These are phyloP conservation scores for Butyriboletus loyo DNA, from an alignment of 768 basidiomycete species.

Conservation along the genomic window DNA sequence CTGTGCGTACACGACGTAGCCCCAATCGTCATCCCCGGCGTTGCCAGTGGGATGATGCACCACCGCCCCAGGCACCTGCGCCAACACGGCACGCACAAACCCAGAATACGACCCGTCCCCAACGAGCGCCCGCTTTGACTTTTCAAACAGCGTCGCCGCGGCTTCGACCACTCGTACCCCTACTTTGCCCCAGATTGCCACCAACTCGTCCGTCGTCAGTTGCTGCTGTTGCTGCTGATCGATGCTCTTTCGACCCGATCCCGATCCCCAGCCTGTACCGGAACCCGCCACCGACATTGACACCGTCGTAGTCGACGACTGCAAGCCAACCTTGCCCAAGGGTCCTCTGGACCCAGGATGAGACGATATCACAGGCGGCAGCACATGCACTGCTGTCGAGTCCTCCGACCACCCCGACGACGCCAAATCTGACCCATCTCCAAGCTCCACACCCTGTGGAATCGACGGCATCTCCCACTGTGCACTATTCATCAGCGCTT, in stretches of 20 bases:
- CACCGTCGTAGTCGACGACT: slow-evolving; percentile 9
- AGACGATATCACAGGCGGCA: slow-evolving; percentile 18
- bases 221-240: slow-evolving; percentile 31
- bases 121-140: slow-evolving; percentile 72
- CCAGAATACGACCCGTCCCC: slow-evolving; percentile 85
- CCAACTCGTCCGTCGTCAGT: slow-evolving; percentile 62
- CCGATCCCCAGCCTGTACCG: neutral
- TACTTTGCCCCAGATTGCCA: slow-evolving; percentile 65
- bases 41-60: slow-evolving; percentile 33
- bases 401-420: slow-evolving; percentile 67
- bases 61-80: slow-evolving; percentile 63
- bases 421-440: slow-evolving; percentile 40
- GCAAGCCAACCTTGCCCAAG: slow-evolving; percentile 3
- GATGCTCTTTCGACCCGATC: slow-evolving; percentile 4
- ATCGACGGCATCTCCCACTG: slow-evolving; percentile 70
- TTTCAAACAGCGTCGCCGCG: slow-evolving; percentile 64
- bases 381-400: slow-evolving; percentile 35
- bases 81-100: slow-evolving; percentile 66
- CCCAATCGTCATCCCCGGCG: slow-evolving; percentile 43
- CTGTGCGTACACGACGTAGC: slow-evolving; percentile 76
- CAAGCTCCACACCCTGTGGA: slow-evolving; percentile 52
- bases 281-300: slow-evolving; percentile 5
- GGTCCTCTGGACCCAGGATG: slow-evolving; percentile 7
- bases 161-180: slow-evolving; percentile 73
- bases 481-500: slow-evolving; percentile 38